A percentile compares a stretch with the other conserved stretches of the same genome.
Evolutionary conservation across 2,329 filamentous ascomycete species (phyloP).

Genomic region (Coniochaeta prunicola): DNA sequence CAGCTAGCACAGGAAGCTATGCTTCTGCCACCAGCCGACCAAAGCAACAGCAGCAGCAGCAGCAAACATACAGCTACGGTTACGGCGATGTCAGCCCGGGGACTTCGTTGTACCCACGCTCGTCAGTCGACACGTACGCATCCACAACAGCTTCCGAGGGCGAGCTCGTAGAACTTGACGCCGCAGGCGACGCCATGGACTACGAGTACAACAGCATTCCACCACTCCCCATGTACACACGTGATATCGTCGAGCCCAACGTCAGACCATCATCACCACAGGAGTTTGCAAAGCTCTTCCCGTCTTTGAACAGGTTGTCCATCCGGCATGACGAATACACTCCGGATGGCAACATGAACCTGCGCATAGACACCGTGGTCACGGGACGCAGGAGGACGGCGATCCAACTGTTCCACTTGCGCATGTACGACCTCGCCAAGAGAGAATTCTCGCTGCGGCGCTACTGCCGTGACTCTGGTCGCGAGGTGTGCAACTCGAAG

Average conservation of each 20-base stretch:
- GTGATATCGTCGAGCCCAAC: conserved; percentile 55
- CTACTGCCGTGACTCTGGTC: conserved; percentile 87
- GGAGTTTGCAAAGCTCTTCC: conserved; percentile 80
- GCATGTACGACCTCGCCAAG: conserved; percentile 84
- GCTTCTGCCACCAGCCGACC: conserved; percentile 3
- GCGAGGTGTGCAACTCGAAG: conserved; percentile 83
- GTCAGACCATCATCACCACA: conserved; percentile 71
- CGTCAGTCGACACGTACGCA: conserved; percentile 72
- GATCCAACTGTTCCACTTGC: conserved; percentile 78
- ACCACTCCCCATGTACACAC: conserved; percentile 50
- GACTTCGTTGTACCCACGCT: conserved; percentile 33
- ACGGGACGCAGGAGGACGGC: conserved; percentile 60
- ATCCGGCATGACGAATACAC: conserved; percentile 90
- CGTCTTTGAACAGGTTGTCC: conserved; percentile 70
- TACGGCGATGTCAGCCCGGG: conserved; percentile 16
- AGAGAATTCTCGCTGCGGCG: conserved; percentile 86
- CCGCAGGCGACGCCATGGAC: conserved; percentile 22
- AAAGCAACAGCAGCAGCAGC: neutral
- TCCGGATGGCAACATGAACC: conserved; percentile 91
- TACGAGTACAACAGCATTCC: conserved; percentile 35
- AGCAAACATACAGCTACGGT: conserved; percentile 10
- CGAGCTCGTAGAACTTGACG: conserved; percentile 35
- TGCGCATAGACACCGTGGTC: conserved; percentile 76
- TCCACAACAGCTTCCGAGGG: conserved; percentile 62
- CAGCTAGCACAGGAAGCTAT: conserved; percentile 6